These are phyloP conservation scores for Chimonanthus salicifolius DNA, from an alignment of 164 flowering plant genomes.

Conservation along the genomic window DNA sequence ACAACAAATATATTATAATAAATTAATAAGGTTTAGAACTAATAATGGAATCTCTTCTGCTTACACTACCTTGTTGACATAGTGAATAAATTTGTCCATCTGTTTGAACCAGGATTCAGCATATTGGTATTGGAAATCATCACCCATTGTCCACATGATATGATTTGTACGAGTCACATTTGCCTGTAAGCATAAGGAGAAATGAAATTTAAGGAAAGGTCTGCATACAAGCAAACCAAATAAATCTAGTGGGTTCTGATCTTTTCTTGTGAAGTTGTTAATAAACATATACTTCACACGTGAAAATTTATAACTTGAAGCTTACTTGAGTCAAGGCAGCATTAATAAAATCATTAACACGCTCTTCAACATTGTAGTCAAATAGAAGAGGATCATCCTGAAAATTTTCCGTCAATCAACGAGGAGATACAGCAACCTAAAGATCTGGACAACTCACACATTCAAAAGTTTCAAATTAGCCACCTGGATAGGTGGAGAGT, in stretches of 20 bases:
- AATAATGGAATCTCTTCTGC: no score
- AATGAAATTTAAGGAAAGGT: not conserved
- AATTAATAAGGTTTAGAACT: no score
- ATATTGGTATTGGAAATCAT: conserved; percentile 90
- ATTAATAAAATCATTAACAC: conserved; percentile 83
- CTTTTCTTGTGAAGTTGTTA: no score
- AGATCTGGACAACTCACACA: not conserved
- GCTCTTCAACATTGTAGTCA: conserved; percentile 92
- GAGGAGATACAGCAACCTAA: not conserved
- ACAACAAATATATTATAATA: no score
- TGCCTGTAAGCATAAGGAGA: conserved; percentile 39
- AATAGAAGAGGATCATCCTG: conserved; percentile 52
- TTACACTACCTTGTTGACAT: conserved; percentile 63
- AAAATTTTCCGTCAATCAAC: not conserved
- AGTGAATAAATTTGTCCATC: conserved; percentile 92
- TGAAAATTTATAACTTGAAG: not conserved
- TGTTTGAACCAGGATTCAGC: conserved; percentile 84
- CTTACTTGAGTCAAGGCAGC: conserved; percentile 78
- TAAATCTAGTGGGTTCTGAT: no score
- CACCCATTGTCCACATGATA: conserved; percentile 97
- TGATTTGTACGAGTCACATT: conserved; percentile 90
- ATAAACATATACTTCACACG: not conserved
- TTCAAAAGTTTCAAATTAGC: not conserved
- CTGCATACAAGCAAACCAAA: not conserved
- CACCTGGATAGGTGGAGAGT: conserved; percentile 59